phyloP scores from a whole-genome alignment of 148 eudicot species.

The Gaultheria prostrata region DNA sequence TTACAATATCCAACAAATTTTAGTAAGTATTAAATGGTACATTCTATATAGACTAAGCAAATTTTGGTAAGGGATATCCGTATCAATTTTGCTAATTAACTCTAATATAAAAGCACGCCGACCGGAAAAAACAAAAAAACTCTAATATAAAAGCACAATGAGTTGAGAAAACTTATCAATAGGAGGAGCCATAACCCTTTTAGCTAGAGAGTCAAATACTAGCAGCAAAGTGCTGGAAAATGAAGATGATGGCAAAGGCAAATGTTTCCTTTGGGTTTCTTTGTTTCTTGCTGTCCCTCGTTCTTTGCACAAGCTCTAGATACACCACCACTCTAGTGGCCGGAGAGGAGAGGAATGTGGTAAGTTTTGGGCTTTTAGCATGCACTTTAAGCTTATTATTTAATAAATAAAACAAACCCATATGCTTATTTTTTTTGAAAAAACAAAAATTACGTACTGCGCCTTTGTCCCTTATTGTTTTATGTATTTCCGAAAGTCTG shows the following conservation, averaged over 20 bases:
- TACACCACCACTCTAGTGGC: background rate
- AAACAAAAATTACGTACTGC: too few species aligned
- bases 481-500: background rate
- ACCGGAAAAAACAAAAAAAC: too few species aligned
- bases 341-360: background rate
- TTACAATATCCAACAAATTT: too few species aligned
- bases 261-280: background rate
- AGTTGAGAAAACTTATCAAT: background rate
- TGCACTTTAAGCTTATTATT: background rate
- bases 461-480: too few species aligned
- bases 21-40: too few species aligned
- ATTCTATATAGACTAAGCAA: too few species aligned
- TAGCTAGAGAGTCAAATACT: background rate
- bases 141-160: background rate
- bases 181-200: background rate
- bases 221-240: background rate
- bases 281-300: background rate
- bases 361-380: background rate
- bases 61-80: too few species aligned
- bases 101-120: too few species aligned
- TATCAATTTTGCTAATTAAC: too few species aligned
- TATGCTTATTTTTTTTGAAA: background rate
- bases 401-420: background rate
- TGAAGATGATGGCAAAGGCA: background rate
- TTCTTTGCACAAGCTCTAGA: conserved; percentile 3